These are phyloP conservation scores for Venturia oleaginea DNA, from an alignment of 2,329 filamentous ascomycete genomes.

Conservation along the genomic window DNA sequence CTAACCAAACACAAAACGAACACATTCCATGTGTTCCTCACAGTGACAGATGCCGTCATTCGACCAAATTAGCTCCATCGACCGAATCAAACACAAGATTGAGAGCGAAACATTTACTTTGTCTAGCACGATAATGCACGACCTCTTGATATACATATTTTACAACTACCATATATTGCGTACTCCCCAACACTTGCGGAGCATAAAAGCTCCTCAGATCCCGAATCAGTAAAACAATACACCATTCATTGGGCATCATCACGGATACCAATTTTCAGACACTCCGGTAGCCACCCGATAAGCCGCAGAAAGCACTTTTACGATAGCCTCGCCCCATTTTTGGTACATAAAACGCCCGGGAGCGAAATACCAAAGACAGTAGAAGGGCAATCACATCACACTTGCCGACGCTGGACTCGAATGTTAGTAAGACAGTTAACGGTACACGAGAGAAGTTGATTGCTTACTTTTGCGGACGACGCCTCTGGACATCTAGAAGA, in stretches of 20 bases:
- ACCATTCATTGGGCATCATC: not conserved
- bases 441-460: not conserved
- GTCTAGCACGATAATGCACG: not conserved
- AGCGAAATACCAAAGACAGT: not conserved
- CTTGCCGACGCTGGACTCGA: not conserved
- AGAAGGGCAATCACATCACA: not conserved
- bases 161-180: not conserved
- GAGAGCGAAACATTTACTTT: not conserved
- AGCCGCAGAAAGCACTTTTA: not conserved
- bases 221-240: not conserved
- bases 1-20: not conserved
- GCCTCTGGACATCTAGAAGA: not conserved
- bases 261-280: not conserved
- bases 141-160: not conserved
- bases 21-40: not conserved
- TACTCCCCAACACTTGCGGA: not conserved
- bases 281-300: not conserved
- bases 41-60: not conserved
- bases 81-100: not conserved
- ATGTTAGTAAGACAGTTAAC: not conserved
- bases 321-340: not conserved
- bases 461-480: not conserved
- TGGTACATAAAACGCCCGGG: not conserved
- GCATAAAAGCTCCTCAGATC: not conserved
- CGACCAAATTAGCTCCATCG: not conserved